Evolutionary conservation across 2,329 filamentous ascomycete species (phyloP).

Genomic region (Coniochaeta sp.): DNA sequence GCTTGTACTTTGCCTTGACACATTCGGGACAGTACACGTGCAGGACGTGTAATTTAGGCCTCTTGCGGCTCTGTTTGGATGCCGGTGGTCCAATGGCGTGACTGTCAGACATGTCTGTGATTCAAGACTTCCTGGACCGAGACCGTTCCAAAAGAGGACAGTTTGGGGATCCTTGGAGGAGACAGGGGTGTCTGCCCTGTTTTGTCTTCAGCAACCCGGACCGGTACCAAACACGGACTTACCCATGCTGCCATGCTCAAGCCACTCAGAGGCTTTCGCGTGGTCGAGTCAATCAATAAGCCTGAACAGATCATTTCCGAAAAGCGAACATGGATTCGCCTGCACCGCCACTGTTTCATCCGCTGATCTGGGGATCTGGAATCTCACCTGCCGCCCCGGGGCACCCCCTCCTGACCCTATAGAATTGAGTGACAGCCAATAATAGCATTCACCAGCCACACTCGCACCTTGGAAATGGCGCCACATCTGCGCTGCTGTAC

Average conservation of each 20-base stretch:
- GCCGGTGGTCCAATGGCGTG: not conserved
- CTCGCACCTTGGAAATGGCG: not conserved
- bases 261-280: slow-evolving; percentile 1
- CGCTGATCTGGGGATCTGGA: slow-evolving; percentile 2
- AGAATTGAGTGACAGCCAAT: not conserved
- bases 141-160: not conserved
- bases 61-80: not conserved
- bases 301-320: not conserved
- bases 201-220: not conserved
- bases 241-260: not conserved
- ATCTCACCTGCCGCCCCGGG: not conserved
- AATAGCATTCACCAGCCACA: slow-evolving; percentile 1
- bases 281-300: not conserved
- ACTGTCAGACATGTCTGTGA: not conserved
- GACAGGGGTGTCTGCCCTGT: not conserved
- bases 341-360: slow-evolving; percentile 2
- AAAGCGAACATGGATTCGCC: not conserved
- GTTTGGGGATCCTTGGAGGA: not conserved
- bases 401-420: too few relatives aligned
- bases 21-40: too few relatives aligned
- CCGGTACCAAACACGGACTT: not conserved
- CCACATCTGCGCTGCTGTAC: too few relatives aligned
- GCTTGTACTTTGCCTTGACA: not conserved
- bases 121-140: not conserved
- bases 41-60: too few relatives aligned